Evolutionary conservation across 148 eudicot genomes (phyloP).

Genomic region (Amaranthus hypochondriacus): DNA sequence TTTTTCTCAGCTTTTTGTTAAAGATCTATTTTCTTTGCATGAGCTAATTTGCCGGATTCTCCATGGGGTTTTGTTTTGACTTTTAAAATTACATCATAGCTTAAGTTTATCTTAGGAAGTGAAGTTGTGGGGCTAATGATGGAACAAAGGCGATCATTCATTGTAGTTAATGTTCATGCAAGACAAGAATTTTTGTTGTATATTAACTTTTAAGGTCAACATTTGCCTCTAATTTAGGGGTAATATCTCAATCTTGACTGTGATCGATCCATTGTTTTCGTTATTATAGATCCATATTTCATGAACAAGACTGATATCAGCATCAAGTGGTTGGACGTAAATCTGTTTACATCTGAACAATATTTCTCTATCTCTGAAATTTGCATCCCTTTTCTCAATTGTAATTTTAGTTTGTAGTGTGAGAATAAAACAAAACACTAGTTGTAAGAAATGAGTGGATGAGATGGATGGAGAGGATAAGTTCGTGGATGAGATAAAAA

Average conservation of each 20-base stretch:
- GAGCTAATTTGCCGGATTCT: background rate
- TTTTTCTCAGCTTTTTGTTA: background rate
- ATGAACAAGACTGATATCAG: background rate
- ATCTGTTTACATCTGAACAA: background rate
- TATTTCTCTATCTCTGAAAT: background rate
- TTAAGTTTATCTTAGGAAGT: conserved; percentile 4
- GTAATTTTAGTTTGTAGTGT: no score
- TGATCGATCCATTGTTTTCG: no score
- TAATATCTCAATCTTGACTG: no score
- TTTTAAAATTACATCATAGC: background rate
- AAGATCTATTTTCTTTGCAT: background rate
- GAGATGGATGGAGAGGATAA: no score
- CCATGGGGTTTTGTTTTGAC: background rate
- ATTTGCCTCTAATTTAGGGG: no score
- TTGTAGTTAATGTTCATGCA: background rate
- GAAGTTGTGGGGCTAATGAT: no score
- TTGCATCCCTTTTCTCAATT: background rate
- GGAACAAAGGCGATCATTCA: no score
- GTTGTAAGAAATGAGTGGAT: no score
- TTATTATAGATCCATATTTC: background rate
- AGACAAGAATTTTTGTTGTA: background rate
- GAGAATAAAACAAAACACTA: no score
- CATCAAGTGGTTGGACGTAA: background rate
- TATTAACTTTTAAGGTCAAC: background rate
- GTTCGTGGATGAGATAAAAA: no score